Percentiles rank a stretch among this genome's conserved stretches.
Evolutionary conservation across 176 grass and related monocot species (phyloP).

Genomic region (Aegilops speltoides): DNA sequence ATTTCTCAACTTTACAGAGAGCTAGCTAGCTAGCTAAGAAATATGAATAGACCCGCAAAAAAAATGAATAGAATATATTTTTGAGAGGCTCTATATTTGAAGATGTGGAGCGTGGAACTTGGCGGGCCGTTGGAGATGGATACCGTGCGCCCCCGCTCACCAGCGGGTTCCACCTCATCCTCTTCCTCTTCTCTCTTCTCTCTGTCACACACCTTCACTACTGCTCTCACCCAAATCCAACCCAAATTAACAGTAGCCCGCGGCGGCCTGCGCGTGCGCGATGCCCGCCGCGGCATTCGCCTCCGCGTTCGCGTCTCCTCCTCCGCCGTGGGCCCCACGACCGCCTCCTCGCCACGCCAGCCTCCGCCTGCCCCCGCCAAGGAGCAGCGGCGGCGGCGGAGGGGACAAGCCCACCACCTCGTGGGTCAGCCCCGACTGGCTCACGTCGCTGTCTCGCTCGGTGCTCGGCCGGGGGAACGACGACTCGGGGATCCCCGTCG

Average conservation of each 20-base stretch:
- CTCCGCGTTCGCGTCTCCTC: neutral
- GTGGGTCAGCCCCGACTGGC: slow-evolving; percentile 94
- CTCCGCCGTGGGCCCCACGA: slow-evolving; percentile 12
- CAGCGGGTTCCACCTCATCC: slow-evolving; percentile 37
- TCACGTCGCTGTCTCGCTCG: slow-evolving; percentile 60
- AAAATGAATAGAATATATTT: too few relatives aligned
- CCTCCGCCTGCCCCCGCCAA: slow-evolving; percentile 32
- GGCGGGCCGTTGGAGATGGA: too few relatives aligned
- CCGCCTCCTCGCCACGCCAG: slow-evolving; percentile 1
- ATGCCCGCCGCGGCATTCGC: slow-evolving; percentile 26
- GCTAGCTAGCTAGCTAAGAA: too few relatives aligned
- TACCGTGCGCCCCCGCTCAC: too few relatives aligned
- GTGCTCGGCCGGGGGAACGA: slow-evolving; percentile 39
- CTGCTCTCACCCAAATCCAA: neutral
- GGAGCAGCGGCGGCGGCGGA: slow-evolving; percentile 10
- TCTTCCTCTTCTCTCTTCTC: neutral
- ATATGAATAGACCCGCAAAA: too few relatives aligned
- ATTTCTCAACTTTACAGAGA: too few relatives aligned
- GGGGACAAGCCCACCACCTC: slow-evolving; percentile 31
- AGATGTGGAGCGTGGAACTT: too few relatives aligned
- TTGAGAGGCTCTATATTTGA: too few relatives aligned
- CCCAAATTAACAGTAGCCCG: neutral
- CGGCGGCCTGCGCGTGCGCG: neutral
- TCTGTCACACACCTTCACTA: neutral
- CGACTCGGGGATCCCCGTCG: slow-evolving; percentile 79